Evolutionary conservation across 768 basidiomycete species (phyloP).

Genomic region (Phlebiopsis gigantea): DNA sequence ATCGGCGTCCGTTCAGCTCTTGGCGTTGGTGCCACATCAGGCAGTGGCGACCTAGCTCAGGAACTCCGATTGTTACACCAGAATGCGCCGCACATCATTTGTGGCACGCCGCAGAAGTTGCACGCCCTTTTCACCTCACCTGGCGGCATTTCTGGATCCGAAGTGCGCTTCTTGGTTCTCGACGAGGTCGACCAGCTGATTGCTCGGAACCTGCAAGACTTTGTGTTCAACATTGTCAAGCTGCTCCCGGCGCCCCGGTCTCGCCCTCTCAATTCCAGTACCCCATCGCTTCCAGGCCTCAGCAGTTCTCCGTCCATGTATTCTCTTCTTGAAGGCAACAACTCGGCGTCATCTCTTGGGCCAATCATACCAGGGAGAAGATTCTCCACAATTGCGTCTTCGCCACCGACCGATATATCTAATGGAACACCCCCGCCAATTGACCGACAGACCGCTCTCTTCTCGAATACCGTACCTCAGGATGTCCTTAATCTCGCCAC

Average conservation of each 20-base stretch:
- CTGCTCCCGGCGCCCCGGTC: slow-evolving; percentile 85
- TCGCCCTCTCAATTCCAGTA: slow-evolving; percentile 43
- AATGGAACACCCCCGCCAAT: slow-evolving; percentile 34
- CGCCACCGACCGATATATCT: slow-evolving; percentile 32
- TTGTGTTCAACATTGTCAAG: slow-evolving; percentile 90
- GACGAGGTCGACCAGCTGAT: slow-evolving; percentile 99
- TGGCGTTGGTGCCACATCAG: slow-evolving; percentile 73
- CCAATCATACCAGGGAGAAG: slow-evolving; percentile 41
- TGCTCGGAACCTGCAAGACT: slow-evolving; percentile 93
- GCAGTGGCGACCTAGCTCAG: slow-evolving; percentile 54
- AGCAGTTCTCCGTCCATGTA: slow-evolving; percentile 34
- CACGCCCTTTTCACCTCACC: slow-evolving; percentile 84
- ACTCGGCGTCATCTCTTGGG: slow-evolving; percentile 22
- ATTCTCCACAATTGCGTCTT: slow-evolving; percentile 54
- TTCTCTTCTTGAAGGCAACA: slow-evolving; percentile 26
- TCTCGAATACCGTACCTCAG: slow-evolving; percentile 97
- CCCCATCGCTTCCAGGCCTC: slow-evolving; percentile 32
- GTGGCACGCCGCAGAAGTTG: slow-evolving; percentile 95
- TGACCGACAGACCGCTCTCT: slow-evolving; percentile 89
- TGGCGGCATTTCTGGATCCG: slow-evolving; percentile 72
- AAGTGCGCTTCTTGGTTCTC: slow-evolving; percentile 89
- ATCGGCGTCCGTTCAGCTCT: slow-evolving; percentile 90
- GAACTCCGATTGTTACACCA: slow-evolving; percentile 83
- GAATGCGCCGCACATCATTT: slow-evolving; percentile 91
- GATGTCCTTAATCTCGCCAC: slow-evolving; percentile 96